Evolutionary conservation across 2,329 filamentous ascomycete species (phyloP), one percentile per base, ranked within the genome.

Genomic region (Rhinocladiella similis): DNA sequence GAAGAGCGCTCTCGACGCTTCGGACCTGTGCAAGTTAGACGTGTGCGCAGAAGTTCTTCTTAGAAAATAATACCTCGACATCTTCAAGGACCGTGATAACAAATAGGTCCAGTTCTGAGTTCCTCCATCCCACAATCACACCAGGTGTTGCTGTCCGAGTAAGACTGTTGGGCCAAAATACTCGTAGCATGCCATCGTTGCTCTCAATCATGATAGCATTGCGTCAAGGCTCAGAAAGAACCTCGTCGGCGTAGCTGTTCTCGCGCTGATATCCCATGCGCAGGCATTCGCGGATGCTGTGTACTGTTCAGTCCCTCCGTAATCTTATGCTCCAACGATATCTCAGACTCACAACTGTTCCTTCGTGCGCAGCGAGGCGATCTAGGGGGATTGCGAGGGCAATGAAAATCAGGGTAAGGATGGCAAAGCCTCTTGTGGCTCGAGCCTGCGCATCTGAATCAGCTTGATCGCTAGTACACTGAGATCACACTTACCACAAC

Each of bases 111-210:
- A 91, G 79, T 47, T 88, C 87, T 36, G 93, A 97, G 73, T 99
- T 99, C 68, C 89, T 86, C 91, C 93, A 99, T 68, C 94, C 94
- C 46, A 99, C 89, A 63, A 99, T 85, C 59, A 97, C 89, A 43
- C 93, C 94, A 41, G 90, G 84, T 55, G 83, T 80, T 65, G 85
- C 83, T 53, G 87, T 89, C 72, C 80, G 82, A 53, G 83, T 81
- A 68, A 90, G 85, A 76, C 96, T 92, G 69, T 89, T 89, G 68
- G 94, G 95, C 94, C 94, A 99, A 79, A 99, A 97, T 78, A 99
- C 87, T 80, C 94, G 91, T 87, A 97, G 91, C 79, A 97, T 81
- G 69, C 90, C 92, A 90, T 66, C 59, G 58, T 94, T 82, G 67
- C 77, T 77, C 75, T 79, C 77, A 73, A 83, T 78, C 83, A 86